phyloP scores from a whole-genome alignment of 2,329 filamentous ascomycete species.

The Alternaria burnsii region DNA sequence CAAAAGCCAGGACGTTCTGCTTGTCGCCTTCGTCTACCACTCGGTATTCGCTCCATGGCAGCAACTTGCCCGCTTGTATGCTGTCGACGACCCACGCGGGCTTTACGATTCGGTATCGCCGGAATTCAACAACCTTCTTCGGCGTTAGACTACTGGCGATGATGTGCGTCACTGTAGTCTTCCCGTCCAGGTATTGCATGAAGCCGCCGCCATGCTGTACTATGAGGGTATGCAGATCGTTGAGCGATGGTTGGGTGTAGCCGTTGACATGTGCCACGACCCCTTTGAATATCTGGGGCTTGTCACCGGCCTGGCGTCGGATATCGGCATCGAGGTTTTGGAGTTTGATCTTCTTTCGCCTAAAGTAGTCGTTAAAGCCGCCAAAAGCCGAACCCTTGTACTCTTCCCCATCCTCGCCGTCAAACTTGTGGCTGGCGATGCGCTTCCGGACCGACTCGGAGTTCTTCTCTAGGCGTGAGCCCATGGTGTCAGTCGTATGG shows the following conservation, averaged over 20 bases:
- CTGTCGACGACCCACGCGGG: constrained; percentile 95
- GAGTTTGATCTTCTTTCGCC: constrained; percentile 95
- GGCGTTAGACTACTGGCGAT: constrained; percentile 89
- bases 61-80: constrained; percentile 77
- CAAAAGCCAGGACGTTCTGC: constrained; percentile 77
- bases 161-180: constrained; percentile 95
- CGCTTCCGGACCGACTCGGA: constrained; percentile 68
- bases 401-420: constrained; percentile 86
- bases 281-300: constrained; percentile 87
- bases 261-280: constrained; percentile 92
- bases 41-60: constrained; percentile 87
- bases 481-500: constrained; percentile 56
- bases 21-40: constrained; percentile 83
- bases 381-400: constrained; percentile 88
- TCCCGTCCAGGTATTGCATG: constrained; percentile 91
- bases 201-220: constrained; percentile 95
- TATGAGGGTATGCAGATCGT: constrained; percentile 85
- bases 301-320: constrained; percentile 71
- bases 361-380: constrained; percentile 90
- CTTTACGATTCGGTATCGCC: constrained; percentile 88
- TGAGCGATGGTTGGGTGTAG: constrained; percentile 92
- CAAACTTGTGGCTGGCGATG: constrained; percentile 75
- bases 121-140: constrained; percentile 91
- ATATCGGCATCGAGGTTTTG: constrained; percentile 91
- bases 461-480: constrained; percentile 68